Conservation (phyloP, 1,284 basidiomycete species). For the Phellopilus nigrolimitatus region DNA sequence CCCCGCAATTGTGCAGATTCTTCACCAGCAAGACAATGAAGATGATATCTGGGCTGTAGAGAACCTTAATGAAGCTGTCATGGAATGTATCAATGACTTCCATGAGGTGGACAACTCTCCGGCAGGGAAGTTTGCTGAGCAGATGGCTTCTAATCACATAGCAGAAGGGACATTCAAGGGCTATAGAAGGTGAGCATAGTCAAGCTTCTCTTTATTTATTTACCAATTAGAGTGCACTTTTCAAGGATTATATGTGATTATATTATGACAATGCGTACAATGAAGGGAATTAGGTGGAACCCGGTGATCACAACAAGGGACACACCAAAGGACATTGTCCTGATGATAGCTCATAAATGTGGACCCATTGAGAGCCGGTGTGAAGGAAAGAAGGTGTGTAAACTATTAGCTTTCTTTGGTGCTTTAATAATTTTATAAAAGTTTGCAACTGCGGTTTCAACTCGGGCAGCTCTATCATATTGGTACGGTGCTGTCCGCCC, state of each 20-base stretch:
- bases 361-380: constrained; percentile 15
- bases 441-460: constrained; percentile 26
- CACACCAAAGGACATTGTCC: constrained; percentile 19
- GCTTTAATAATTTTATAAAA: constrained; percentile 10
- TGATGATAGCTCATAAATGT: constrained; percentile 21
- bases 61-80: not conserved
- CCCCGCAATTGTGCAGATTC: too few species aligned
- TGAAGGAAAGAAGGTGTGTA: constrained; percentile 19
- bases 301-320: constrained; percentile 9
- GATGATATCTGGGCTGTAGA: not conserved
- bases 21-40: not conserved
- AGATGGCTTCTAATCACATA: constrained; percentile 1
- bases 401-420: not conserved
- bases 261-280: constrained; percentile 9
- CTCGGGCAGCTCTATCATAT: constrained; percentile 25
- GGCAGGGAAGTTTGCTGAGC: not conserved
- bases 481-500: constrained; percentile 21
- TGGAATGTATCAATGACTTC: not conserved
- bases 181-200: constrained; percentile 9
- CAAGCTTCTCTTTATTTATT: not conserved
- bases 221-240: not conserved
- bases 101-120: constrained; percentile 1
- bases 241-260: constrained; percentile 15
- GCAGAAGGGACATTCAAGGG: constrained; percentile 7
- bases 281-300: constrained; percentile 10